Base-by-base conservation (phyloP, 768 basidiomycete species). In the Boletus sp. region DNA sequence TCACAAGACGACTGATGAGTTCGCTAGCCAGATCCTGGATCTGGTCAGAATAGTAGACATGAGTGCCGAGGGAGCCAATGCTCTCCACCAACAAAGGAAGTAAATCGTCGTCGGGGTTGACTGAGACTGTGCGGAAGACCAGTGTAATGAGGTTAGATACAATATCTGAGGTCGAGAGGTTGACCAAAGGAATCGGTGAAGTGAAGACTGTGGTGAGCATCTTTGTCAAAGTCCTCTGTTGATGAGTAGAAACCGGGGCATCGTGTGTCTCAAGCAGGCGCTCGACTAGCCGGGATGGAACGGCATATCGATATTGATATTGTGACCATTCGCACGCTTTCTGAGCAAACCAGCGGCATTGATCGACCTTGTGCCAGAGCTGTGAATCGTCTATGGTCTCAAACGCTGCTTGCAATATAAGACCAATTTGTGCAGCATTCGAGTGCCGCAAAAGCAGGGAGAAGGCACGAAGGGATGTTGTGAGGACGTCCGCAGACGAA, bases 41-140 rank as follows among this genome's bases (percentile, higher is more conserved):
- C 71, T 98, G 95, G 70, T 97, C 95, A 37, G 92, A 88, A 66
- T 98, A 98, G 74, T 97, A 95, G 50, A 96, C 85, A 64, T 96
- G 93, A 11, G 88, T 84, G 34, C 93, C 93, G 11, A 98, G 76
- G 0, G 93, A 90, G 3, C 88, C 77, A 40, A 95, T 87, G 64
- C 88, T 88, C 51, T 84, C 78, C 8, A 94, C 87, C 48, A 94
- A 68, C 8, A 79, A 70, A 0, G 83, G 78, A 11, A 98, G 73
- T 10, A 93, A 75, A 7, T 76, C 55, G 61, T 95, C 93, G 11
- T 81, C 72, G 1, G 80, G 74, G 54, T 85, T 79, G 32, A 85
- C 73, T 1, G 82, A 75, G 27, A 85, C 77, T 42, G 89, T 79
- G 39, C 90, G 88, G 37, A 93, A 73, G 54, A 95, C 76, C 39